Percentiles rank a stretch among this genome's conserved stretches.
phyloP scores from a whole-genome alignment of 768 basidiomycete genomes.

The Psilocybe cyanescens region DNA sequence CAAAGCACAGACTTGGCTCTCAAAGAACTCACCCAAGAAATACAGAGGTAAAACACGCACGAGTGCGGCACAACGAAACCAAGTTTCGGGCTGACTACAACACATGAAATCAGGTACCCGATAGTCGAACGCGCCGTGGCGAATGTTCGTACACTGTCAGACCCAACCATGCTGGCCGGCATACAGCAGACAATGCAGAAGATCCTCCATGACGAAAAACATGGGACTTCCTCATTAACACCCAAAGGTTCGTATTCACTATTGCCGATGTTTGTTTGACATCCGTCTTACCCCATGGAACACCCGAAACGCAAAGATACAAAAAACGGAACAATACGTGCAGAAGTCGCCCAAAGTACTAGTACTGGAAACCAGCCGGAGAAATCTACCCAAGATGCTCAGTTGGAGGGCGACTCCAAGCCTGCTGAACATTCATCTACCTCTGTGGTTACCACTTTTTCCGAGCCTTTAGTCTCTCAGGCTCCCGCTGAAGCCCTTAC shows the following conservation, averaged over 20 bases:
- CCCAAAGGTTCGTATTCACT: constrained; percentile 17
- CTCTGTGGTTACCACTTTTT: not conserved
- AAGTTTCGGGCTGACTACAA: not conserved
- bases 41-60: constrained; percentile 56
- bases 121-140: constrained; percentile 65
- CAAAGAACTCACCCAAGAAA: constrained; percentile 70
- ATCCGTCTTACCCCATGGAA: not conserved
- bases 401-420: not conserved
- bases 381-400: constrained; percentile 12
- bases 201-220: constrained; percentile 46
- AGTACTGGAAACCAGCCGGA: constrained; percentile 8
- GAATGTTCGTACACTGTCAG: constrained; percentile 52
- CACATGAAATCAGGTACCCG: constrained; percentile 50
- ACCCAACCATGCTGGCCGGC: constrained; percentile 45
- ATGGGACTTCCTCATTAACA: constrained; percentile 7
- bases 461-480: not conserved
- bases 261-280: constrained; percentile 4
- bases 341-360: constrained; percentile 5
- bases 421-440: not conserved
- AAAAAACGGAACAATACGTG: constrained; percentile 3
- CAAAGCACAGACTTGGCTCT: constrained; percentile 56
- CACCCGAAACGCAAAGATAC: not conserved
- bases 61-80: not conserved
- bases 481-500: not conserved
- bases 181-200: constrained; percentile 47